Percentiles rank a stretch among this genome's conserved stretches.
Conservation (phyloP, 805 yeast genomes). For the Cyberlindnera xylosilytica region DNA sequence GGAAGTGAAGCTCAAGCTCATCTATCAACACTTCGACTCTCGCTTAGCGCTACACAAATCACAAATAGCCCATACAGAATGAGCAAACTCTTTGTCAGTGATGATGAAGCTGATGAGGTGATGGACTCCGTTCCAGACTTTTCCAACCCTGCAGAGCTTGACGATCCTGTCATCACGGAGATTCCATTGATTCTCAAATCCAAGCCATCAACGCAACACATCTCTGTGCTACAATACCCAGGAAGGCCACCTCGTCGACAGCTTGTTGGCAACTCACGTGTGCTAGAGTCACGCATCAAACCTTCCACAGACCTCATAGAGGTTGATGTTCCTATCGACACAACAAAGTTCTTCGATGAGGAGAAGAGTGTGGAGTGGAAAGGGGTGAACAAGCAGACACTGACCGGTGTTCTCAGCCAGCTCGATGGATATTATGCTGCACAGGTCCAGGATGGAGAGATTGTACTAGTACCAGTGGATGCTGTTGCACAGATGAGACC, state of each 20-base stretch:
- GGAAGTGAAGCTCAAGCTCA: too few relatives aligned
- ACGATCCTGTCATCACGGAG: constrained; percentile 54
- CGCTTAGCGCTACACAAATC: too few relatives aligned
- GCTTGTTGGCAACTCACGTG: constrained; percentile 33
- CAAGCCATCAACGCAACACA: constrained; percentile 26
- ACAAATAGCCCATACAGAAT: constrained; percentile 2
- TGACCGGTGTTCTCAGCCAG: constrained; percentile 65
- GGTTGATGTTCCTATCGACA: constrained; percentile 73
- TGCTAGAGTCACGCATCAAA: constrained; percentile 49
- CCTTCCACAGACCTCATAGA: constrained; percentile 62
- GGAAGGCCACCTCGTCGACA: constrained; percentile 48
- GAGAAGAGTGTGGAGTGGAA: constrained; percentile 65
- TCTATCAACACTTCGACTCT: background rate
- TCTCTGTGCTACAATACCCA: constrained; percentile 58
- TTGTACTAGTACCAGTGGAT: constrained; percentile 64
- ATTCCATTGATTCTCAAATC: constrained; percentile 51
- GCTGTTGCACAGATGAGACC: constrained; percentile 79
- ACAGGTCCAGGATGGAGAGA: constrained; percentile 41
- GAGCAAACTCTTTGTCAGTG: constrained; percentile 22
- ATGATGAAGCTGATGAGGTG: constrained; percentile 18
- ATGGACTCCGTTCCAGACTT: background rate
- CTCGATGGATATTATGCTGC: constrained; percentile 53
- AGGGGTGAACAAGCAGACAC: constrained; percentile 53
- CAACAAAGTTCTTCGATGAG: constrained; percentile 62
- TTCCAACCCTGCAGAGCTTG: constrained; percentile 24